Evolutionary conservation across 257 asterid genomes (phyloP).

Genomic region (Paulownia fortunei): DNA sequence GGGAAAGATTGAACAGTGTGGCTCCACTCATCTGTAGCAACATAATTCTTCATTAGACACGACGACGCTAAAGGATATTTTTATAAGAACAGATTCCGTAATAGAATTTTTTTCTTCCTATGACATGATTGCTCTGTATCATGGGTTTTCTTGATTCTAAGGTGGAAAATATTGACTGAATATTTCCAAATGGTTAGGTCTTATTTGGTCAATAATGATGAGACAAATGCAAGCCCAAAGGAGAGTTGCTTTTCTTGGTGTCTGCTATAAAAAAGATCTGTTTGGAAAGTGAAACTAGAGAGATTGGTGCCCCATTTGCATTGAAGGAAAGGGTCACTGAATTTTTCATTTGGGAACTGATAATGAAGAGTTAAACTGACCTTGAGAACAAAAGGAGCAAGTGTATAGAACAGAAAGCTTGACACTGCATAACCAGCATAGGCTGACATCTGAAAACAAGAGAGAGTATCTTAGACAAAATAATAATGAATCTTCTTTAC

Average conservation of each 20-base stretch:
- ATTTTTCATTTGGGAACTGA: background rate
- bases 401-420: slow-evolving; percentile 58
- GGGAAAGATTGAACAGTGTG: slow-evolving; percentile 75
- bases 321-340: no score
- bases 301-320: no score
- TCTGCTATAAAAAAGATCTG: no score
- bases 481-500: background rate
- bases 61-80: background rate
- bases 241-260: no score
- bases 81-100: no score
- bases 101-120: no score
- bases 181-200: no score
- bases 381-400: slow-evolving; percentile 32
- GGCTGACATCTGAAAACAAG: slow-evolving; percentile 46
- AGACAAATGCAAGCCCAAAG: no score
- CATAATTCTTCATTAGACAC: background rate
- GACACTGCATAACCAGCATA: slow-evolving; percentile 53
- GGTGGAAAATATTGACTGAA: no score
- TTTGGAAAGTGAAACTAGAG: background rate
- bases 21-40: slow-evolving; percentile 72
- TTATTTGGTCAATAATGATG: no score
- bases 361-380: slow-evolving; percentile 12
- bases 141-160: no score
- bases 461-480: background rate
- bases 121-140: no score